Conservation (phyloP, 2,329 filamentous ascomycete species). For the Aspergillus sp. region DNA sequence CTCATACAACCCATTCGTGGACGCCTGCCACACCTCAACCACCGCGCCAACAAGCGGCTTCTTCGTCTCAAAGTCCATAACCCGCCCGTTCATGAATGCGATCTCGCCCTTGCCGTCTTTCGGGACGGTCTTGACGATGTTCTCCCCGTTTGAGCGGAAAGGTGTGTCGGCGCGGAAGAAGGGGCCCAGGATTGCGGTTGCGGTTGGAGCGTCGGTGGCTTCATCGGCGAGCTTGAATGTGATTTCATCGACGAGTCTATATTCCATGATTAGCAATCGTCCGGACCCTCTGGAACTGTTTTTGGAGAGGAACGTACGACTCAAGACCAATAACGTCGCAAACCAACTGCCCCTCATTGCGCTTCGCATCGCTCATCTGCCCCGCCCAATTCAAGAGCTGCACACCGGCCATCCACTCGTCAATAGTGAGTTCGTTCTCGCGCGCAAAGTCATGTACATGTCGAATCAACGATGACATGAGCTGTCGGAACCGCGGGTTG, state of each 20-base stretch:
- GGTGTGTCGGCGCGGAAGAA: slow-evolving; percentile 79
- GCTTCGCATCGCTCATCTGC: slow-evolving; percentile 60
- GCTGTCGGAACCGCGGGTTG: slow-evolving; percentile 64
- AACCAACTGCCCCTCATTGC: slow-evolving; percentile 63
- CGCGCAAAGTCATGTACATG: slow-evolving; percentile 62
- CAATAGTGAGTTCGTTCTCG: slow-evolving; percentile 58
- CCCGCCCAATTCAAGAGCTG: slow-evolving; percentile 62
- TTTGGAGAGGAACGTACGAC: slow-evolving; percentile 40
- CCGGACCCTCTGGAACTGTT: no score
- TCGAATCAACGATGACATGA: slow-evolving; percentile 55
- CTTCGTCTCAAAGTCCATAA: slow-evolving; percentile 59
- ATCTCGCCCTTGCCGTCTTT: slow-evolving; percentile 49
- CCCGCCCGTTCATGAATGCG: slow-evolving; percentile 64
- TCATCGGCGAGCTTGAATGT: slow-evolving; percentile 64
- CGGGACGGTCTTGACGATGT: slow-evolving; percentile 55
- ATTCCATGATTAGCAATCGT: no score
- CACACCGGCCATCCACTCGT: slow-evolving; percentile 59
- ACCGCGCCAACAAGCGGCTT: slow-evolving; percentile 64
- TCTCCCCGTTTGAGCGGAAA: slow-evolving; percentile 65
- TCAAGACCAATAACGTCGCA: slow-evolving; percentile 61
- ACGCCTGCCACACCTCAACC: slow-evolving; percentile 78
- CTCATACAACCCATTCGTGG: slow-evolving; percentile 70
- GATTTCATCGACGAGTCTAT: slow-evolving; percentile 73
- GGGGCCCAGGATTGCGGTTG: slow-evolving; percentile 78
- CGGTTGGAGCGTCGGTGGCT: slow-evolving; percentile 58